A percentile compares a stretch with the other conserved stretches of the same genome.
These are phyloP conservation scores for Mallotus nudiflorus DNA, from an alignment of 345 rosid species.

Conservation along the genomic window DNA sequence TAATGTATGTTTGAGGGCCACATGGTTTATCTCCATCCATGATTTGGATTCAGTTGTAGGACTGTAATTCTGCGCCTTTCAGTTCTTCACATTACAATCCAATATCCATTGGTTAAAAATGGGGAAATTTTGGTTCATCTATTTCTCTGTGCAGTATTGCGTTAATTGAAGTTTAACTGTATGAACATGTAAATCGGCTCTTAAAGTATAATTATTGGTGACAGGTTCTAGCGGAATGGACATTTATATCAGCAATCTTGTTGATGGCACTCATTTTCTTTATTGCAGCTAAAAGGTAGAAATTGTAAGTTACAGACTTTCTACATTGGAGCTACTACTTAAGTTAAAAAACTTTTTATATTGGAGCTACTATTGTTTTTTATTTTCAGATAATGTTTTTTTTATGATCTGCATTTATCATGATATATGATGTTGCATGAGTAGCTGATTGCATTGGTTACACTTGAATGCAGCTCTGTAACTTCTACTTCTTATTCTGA, in stretches of 20 bases:
- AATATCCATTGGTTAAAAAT: background rate
- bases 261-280: slow-evolving; percentile 36
- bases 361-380: background rate
- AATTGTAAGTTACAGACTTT: slow-evolving; percentile 39
- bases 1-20: background rate
- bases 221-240: slow-evolving; percentile 83
- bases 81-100: background rate
- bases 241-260: slow-evolving; percentile 39
- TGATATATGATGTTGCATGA: background rate
- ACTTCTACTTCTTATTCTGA: slow-evolving; percentile 36
- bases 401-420: background rate
- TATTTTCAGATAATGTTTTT: background rate
- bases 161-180: background rate
- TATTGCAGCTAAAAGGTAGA: slow-evolving; percentile 70
- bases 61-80: background rate
- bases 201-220: background rate
- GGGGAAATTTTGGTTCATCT: background rate
- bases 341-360: too few species aligned
- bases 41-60: background rate
- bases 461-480: slow-evolving; percentile 35
- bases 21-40: background rate
- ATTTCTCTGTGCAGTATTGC: background rate
- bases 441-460: background rate
- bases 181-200: background rate
- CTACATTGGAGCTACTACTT: too few species aligned